Evolutionary conservation across 1,284 basidiomycete genomes (phyloP).

Genomic region (Coriolopsis trogii): DNA sequence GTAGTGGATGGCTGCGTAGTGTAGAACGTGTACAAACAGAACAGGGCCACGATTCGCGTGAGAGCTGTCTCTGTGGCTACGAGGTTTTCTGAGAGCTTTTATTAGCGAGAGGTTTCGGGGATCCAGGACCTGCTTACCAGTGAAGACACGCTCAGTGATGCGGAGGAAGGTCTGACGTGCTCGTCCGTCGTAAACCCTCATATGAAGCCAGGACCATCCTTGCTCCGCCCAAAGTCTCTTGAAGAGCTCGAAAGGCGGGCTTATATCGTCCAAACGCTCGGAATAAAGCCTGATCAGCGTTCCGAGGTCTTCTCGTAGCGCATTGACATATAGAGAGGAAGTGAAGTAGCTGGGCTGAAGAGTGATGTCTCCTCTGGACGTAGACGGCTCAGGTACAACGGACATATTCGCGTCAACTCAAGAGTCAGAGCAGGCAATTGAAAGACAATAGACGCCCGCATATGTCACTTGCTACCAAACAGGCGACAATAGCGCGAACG

Average conservation of each 20-base stretch:
- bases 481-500: slow-evolving; percentile 26
- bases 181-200: slow-evolving; percentile 68
- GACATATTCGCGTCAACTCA: slow-evolving; percentile 38
- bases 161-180: slow-evolving; percentile 62
- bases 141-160: slow-evolving; percentile 62
- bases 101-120: slow-evolving; percentile 3
- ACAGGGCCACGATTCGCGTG: slow-evolving; percentile 57
- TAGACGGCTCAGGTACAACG: slow-evolving; percentile 43
- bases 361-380: slow-evolving; percentile 55
- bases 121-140: slow-evolving; percentile 49
- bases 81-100: slow-evolving; percentile 50
- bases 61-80: slow-evolving; percentile 50
- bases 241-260: slow-evolving; percentile 66
- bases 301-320: slow-evolving; percentile 67
- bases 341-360: slow-evolving; percentile 78
- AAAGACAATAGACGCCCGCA: background rate
- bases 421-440: background rate
- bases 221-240: slow-evolving; percentile 64
- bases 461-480: slow-evolving; percentile 13
- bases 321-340: slow-evolving; percentile 67
- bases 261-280: slow-evolving; percentile 42
- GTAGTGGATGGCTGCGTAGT: slow-evolving; percentile 61
- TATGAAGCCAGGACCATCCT: slow-evolving; percentile 75
- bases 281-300: slow-evolving; percentile 52
- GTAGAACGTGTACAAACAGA: slow-evolving; percentile 70